Percentiles rank a stretch among this genome's conserved stretches.
Evolutionary conservation across 2,329 filamentous ascomycete species (phyloP).

Genomic region (Colletotrichum incanum): DNA sequence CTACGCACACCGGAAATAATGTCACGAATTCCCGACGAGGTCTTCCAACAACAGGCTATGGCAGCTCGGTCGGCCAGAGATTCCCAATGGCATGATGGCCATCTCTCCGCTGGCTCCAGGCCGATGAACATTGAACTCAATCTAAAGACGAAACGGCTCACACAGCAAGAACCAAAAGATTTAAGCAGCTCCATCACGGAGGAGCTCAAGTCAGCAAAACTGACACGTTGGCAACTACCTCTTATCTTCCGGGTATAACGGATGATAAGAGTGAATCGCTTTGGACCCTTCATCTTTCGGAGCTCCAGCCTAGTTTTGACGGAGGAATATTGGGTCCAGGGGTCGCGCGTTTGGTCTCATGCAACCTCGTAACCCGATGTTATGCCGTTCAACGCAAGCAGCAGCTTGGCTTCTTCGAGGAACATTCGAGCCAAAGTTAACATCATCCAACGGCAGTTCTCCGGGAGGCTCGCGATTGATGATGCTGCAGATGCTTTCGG

Average conservation of each 20-base stretch:
- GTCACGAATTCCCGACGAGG: background rate
- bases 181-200: background rate
- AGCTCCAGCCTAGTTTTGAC: slow-evolving; percentile 22
- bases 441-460: background rate
- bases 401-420: background rate
- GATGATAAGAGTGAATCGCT: background rate
- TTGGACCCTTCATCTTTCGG: slow-evolving; percentile 11
- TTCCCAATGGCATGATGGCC: background rate
- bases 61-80: background rate
- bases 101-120: background rate
- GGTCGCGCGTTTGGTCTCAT: slow-evolving; percentile 26
- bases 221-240: background rate
- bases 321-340: slow-evolving; percentile 32
- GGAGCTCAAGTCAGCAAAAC: background rate
- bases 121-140: background rate
- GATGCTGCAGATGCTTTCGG: slow-evolving; percentile 3
- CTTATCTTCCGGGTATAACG: background rate
- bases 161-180: background rate
- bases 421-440: slow-evolving; percentile 6
- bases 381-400: slow-evolving; percentile 13
- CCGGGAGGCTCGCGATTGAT: slow-evolving; percentile 6
- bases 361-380: slow-evolving; percentile 20
- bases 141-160: background rate
- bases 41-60: background rate
- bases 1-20: background rate